phyloP scores from a whole-genome alignment of 176 grass and related monocot genomes.

The Otatea glauca region DNA sequence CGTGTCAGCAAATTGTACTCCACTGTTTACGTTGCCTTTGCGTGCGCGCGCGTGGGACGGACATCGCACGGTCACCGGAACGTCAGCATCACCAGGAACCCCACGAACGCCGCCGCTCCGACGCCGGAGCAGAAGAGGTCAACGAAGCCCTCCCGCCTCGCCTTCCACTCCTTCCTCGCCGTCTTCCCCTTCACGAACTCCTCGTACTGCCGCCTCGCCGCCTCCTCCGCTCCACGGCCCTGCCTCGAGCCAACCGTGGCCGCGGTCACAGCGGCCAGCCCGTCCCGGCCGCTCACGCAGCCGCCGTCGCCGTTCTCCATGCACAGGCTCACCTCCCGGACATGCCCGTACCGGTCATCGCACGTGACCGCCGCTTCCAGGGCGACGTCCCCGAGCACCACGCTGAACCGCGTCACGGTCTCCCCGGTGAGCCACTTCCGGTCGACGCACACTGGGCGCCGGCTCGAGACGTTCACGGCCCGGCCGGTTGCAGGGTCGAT shows the following conservation, averaged over 20 bases:
- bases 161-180: slow-evolving; percentile 57
- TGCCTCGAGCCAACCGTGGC: slow-evolving; percentile 42
- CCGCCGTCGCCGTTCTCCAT: slow-evolving; percentile 50
- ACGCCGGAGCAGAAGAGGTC: slow-evolving; percentile 56
- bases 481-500: slow-evolving; percentile 52
- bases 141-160: slow-evolving; percentile 52
- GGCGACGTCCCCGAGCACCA: slow-evolving; percentile 47
- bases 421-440: slow-evolving; percentile 69
- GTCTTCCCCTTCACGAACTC: slow-evolving; percentile 52
- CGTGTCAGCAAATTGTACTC: not conserved
- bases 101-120: slow-evolving; percentile 46
- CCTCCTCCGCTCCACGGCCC: slow-evolving; percentile 35
- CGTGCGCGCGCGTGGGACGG: not conserved
- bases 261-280: slow-evolving; percentile 15
- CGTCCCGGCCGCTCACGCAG: slow-evolving; percentile 40
- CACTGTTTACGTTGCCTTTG: not conserved
- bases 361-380: slow-evolving; percentile 56
- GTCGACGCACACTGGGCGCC: slow-evolving; percentile 52
- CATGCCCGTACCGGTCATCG: slow-evolving; percentile 46
- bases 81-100: slow-evolving; percentile 40
- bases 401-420: slow-evolving; percentile 55
- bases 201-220: slow-evolving; percentile 33
- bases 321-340: slow-evolving; percentile 66
- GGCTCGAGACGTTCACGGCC: slow-evolving; percentile 62
- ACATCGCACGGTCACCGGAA: slow-evolving; percentile 18